Conservation (phyloP, 768 basidiomycete genomes). For the Hypsizygus marmoreus region DNA sequence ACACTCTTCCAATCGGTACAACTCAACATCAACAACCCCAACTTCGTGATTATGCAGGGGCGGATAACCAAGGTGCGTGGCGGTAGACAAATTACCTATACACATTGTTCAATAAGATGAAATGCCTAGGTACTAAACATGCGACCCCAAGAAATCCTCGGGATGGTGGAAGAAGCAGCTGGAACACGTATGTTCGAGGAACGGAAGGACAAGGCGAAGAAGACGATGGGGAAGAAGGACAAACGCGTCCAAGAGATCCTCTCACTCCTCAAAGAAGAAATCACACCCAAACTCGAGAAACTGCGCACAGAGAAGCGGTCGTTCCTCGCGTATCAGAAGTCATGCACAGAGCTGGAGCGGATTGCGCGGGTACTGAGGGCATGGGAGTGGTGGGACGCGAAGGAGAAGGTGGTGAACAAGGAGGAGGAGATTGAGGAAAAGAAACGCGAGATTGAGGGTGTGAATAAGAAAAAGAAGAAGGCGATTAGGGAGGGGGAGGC, state of each 20-base stretch:
- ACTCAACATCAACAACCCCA: constrained; percentile 99
- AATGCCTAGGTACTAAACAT: constrained; percentile 91
- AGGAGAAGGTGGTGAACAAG: constrained; percentile 53
- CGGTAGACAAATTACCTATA: background rate
- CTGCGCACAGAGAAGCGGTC: constrained; percentile 87
- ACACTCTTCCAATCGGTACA: constrained; percentile 95
- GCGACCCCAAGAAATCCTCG: constrained; percentile 96
- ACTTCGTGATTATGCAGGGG: constrained; percentile 99
- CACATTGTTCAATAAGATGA: background rate
- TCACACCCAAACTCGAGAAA: constrained; percentile 91
- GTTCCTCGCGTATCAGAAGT: constrained; percentile 89
- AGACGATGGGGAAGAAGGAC: constrained; percentile 97
- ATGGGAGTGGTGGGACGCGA: constrained; percentile 80
- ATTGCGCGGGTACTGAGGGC: constrained; percentile 82
- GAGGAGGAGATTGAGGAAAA: constrained; percentile 55
- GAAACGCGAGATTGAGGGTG: constrained; percentile 46
- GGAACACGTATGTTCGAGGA: constrained; percentile 99
- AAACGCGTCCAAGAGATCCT: constrained; percentile 92
- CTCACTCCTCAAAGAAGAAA: constrained; percentile 81
- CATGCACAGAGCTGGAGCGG: constrained; percentile 83
- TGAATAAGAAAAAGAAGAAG: constrained; percentile 50
- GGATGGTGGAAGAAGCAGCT: constrained; percentile 98
- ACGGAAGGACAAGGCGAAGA: constrained; percentile 93
- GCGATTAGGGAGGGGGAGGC: constrained; percentile 54
- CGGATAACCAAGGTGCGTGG: constrained; percentile 89